Percentiles rank a stretch among this genome's conserved stretches.
phyloP scores from a whole-genome alignment of 768 basidiomycete species.

The Cyclocybe cylindracea region DNA sequence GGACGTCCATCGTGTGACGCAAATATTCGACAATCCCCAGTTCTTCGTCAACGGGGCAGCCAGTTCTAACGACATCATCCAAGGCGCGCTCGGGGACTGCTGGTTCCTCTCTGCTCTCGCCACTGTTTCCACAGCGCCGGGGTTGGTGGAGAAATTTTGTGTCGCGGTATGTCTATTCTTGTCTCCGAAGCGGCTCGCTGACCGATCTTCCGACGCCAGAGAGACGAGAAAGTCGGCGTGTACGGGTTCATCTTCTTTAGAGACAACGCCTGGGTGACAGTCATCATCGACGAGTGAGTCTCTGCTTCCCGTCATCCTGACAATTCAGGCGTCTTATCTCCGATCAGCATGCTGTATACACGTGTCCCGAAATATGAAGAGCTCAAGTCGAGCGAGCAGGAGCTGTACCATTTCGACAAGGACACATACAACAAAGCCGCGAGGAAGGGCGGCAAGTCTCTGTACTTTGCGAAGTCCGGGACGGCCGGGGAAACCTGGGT shows the following conservation, averaged over 20 bases:
- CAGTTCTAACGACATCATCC: constrained; percentile 48
- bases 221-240: constrained; percentile 53
- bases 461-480: constrained; percentile 53
- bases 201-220: constrained; percentile 20
- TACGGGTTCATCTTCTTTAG: constrained; percentile 63
- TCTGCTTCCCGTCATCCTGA: neutral
- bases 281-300: constrained; percentile 60
- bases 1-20: constrained; percentile 37
- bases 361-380: constrained; percentile 53
- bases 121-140: constrained; percentile 46
- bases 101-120: constrained; percentile 58
- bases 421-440: constrained; percentile 45
- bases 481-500: constrained; percentile 56
- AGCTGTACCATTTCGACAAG: constrained; percentile 53
- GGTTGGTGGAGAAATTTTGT: constrained; percentile 48
- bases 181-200: neutral
- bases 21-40: constrained; percentile 54
- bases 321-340: neutral
- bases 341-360: constrained; percentile 45
- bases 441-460: constrained; percentile 45
- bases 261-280: constrained; percentile 51
- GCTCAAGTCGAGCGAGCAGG: constrained; percentile 38
- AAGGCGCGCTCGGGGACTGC: constrained; percentile 53
- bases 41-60: constrained; percentile 45
- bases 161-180: constrained; percentile 27